Base-by-base conservation (phyloP, 1,284 basidiomycete species). In the Cryptococcus sp. region DNA sequence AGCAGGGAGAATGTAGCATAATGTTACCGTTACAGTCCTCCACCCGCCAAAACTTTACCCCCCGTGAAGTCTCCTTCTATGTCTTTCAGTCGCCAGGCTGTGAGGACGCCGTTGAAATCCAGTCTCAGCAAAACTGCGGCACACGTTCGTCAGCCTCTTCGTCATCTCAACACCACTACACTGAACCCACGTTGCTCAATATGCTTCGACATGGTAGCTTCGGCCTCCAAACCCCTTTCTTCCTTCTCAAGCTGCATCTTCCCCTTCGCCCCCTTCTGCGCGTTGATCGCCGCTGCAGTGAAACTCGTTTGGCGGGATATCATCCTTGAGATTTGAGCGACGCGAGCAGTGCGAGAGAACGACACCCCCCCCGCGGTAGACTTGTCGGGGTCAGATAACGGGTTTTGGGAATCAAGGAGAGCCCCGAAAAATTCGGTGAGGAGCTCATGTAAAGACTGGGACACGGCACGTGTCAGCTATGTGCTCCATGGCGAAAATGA, bases 71-170 rank as follows among this genome's bases (percentile, higher is more conserved):
- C 45, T 48, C 50, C 59, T 24, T 67, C 60, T 3, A 58, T 52
- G 37, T 65, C 65, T 20, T 53, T 44, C 35, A 52, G 46, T 9
- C 67, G 71, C 60, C 82, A 82, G 46, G 80, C 82, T 16, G 87
- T 89, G 68, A 91, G 84, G 47, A 82, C 84, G 4, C 87, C 87
- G 65, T 91, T 92, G 72, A 91, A 90, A 75, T 95, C 91, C 23
- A 95, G 76, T 37, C 90, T 81, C 46, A 94, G 78, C 47, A 94
- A 75, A 52, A 95, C 70, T 72, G 38, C 18, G 12, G 23, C 38
- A n/a, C 9, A 12, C 13, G n/a, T 37, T 35, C 42, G 28, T 33
- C 24, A 38, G 9, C 35, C 21, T 9, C 12, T 23, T 46, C 18
- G 12, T 23, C 23, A 4, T 2, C n/a, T 1, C 20, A 28, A 20